phyloP scores from a whole-genome alignment of 768 basidiomycete species.

The Lentinula aciculospora region DNA sequence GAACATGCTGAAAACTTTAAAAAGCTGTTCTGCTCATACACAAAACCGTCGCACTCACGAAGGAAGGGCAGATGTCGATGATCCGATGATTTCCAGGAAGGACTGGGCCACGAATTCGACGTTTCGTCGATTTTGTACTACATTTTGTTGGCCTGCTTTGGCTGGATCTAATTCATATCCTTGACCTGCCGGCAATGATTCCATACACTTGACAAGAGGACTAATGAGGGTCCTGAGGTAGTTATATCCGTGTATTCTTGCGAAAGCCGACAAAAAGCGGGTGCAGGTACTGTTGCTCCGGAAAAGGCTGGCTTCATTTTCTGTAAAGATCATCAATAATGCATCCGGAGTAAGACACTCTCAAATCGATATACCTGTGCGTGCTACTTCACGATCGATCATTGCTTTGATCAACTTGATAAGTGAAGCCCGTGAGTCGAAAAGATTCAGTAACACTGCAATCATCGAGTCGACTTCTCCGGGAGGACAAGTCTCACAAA shows the following conservation, averaged over 20 bases:
- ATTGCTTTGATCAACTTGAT: slow-evolving; percentile 74
- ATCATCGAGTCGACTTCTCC: slow-evolving; percentile 80
- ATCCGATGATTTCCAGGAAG: slow-evolving; percentile 69
- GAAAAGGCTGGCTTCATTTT: slow-evolving; percentile 77
- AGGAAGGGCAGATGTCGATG: slow-evolving; percentile 66
- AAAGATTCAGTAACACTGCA: slow-evolving; percentile 78
- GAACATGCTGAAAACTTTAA: slow-evolving; percentile 54
- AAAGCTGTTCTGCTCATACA: background rate
- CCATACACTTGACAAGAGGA: slow-evolving; percentile 74
- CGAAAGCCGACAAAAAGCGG: slow-evolving; percentile 82
- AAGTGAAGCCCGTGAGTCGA: slow-evolving; percentile 70
- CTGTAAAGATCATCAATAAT: slow-evolving; percentile 28
- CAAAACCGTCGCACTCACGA: slow-evolving; percentile 44
- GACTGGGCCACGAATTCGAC: slow-evolving; percentile 69
- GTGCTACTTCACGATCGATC: slow-evolving; percentile 79
- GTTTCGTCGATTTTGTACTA: slow-evolving; percentile 62
- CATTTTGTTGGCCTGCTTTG: slow-evolving; percentile 51
- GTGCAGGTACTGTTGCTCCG: slow-evolving; percentile 84
- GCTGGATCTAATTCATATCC: slow-evolving; percentile 77
- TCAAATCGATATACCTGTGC: slow-evolving; percentile 48
- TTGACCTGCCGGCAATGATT: slow-evolving; percentile 63
- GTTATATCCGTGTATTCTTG: slow-evolving; percentile 85
- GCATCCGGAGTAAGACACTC: background rate
- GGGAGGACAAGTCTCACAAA: slow-evolving; percentile 82
- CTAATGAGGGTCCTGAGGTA: slow-evolving; percentile 79